phyloP scores from a whole-genome alignment of 176 grass and related monocot genomes.

The Oryza meyeriana region DNA sequence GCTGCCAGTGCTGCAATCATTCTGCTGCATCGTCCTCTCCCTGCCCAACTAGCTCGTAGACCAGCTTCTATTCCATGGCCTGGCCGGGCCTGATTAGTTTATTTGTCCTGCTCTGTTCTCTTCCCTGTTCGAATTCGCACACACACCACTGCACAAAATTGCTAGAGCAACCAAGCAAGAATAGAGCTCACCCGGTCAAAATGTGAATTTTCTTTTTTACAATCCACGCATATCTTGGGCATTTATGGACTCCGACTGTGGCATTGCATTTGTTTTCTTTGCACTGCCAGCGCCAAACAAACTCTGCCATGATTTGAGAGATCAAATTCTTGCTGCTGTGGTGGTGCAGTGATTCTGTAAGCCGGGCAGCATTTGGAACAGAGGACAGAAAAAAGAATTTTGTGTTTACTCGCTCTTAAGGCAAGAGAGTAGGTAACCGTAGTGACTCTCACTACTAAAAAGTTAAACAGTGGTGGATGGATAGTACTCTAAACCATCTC shows the following conservation, averaged over 20 bases:
- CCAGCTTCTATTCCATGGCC: slow-evolving; percentile 32
- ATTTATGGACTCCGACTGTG: not conserved
- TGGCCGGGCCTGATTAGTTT: not conserved
- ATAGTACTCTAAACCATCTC: no score
- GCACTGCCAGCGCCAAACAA: not conserved
- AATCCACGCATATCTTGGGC: no score
- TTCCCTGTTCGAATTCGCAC: not conserved
- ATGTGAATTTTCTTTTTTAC: not conserved
- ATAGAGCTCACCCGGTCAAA: not conserved
- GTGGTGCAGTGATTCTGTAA: not conserved
- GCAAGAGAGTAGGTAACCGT: no score
- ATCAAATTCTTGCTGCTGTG: slow-evolving; percentile 3
- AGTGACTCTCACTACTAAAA: no score
- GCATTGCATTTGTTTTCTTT: not conserved
- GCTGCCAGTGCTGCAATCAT: slow-evolving; percentile 31
- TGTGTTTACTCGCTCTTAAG: no score
- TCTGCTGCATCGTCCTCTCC: slow-evolving; percentile 11
- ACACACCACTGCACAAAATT: not conserved
- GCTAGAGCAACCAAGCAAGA: not conserved
- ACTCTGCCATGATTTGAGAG: not conserved
- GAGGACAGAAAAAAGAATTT: no score
- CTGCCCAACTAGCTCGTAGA: not conserved
- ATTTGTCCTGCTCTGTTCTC: slow-evolving; percentile 39
- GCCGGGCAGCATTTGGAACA: no score
- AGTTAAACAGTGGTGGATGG: no score